Conservation (phyloP, 257 asterid genomes). For the Paulownia fortunei region DNA sequence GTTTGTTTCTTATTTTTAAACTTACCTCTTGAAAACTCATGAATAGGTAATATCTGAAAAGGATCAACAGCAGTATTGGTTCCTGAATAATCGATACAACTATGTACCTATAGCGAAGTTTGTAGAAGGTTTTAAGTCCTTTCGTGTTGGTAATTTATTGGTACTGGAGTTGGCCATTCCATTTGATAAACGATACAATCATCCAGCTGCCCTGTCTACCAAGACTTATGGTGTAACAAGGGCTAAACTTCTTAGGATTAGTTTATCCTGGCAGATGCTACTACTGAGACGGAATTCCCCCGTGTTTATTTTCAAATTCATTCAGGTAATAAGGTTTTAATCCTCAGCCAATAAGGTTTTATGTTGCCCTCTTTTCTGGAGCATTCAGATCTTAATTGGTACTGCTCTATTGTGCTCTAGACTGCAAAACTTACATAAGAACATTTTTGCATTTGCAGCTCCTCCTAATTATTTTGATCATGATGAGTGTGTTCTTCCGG, state of each 20-base stretch:
- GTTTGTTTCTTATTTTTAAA: constrained; percentile 19
- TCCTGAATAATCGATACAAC: constrained; percentile 48
- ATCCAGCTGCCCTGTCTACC: constrained; percentile 66
- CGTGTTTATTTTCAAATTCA: constrained; percentile 65
- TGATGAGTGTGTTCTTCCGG: constrained; percentile 88
- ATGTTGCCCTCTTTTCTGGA: constrained; percentile 5
- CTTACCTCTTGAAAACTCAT: constrained; percentile 33
- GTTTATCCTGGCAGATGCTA: constrained; percentile 72
- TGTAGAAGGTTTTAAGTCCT: constrained; percentile 64
- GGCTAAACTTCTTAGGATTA: constrained; percentile 54
- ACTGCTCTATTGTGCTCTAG: not conserved
- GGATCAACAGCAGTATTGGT: constrained; percentile 87
- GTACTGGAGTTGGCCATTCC: constrained; percentile 57
- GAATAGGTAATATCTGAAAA: constrained; percentile 65
- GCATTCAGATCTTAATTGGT: constrained; percentile 1
- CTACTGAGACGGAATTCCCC: constrained; percentile 70
- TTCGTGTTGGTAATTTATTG: constrained; percentile 54
- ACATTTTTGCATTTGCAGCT: constrained; percentile 60
- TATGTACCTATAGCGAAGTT: constrained; percentile 58
- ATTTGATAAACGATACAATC: constrained; percentile 50
- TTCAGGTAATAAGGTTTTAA: constrained; percentile 49
- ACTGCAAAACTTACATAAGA: constrained; percentile 17
- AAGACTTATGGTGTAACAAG: constrained; percentile 56
- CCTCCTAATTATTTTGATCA: constrained; percentile 57
- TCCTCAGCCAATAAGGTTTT: constrained; percentile 5